Base-by-base conservation (phyloP, 345 rosid species). In the Populus pruinosa region DNA sequence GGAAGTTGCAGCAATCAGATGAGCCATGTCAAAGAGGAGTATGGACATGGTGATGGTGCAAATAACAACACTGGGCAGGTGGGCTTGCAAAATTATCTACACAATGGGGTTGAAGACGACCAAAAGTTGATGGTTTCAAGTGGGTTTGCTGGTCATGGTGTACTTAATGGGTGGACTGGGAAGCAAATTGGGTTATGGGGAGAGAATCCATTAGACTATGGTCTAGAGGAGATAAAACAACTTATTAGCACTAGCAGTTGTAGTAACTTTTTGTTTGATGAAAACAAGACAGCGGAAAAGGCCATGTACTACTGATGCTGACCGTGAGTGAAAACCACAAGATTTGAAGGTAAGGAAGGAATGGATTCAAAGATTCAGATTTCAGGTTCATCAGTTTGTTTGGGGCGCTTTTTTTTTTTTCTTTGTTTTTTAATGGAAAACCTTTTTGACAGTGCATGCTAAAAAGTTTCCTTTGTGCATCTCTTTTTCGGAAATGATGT, bases 181-280 rank as follows among this genome's bases (percentile, higher is more conserved):
- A 75, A 84, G 62, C 71, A 53, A 61, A 77, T 21, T 36, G 84
- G 81, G 73, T 67, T 69, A 50, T 83, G 83, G 82, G 78, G 8
- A 44, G 80, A 85, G 13, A 69, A 81, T 72, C 67, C 78, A 70
- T 73, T 86, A 66, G 91, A 90, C 21, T 88, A 88, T 81, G 94
- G 93, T 9, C 70, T 91, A 55, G 98, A 95, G 78, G 97, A 93
- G 84, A 90, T 95, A 81, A 91, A 91, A 84, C 90, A 90, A 76
- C 86, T 93, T 1, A 84, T 93, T 67, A 88, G 89, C 78, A 84
- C 81, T 20, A 77, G 77, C 69, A 86, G 72, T 66, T 71, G 85
- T 63, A 85, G 77, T 75, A 84, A 72, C 84, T 86, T 90, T 71
- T 78, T 86, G 87, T 85, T 88, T 84, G 88, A 87, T 78, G 93